Evolutionary conservation across 2,329 filamentous ascomycete genomes (phyloP).

Genomic region (Epichloe uncinata): DNA sequence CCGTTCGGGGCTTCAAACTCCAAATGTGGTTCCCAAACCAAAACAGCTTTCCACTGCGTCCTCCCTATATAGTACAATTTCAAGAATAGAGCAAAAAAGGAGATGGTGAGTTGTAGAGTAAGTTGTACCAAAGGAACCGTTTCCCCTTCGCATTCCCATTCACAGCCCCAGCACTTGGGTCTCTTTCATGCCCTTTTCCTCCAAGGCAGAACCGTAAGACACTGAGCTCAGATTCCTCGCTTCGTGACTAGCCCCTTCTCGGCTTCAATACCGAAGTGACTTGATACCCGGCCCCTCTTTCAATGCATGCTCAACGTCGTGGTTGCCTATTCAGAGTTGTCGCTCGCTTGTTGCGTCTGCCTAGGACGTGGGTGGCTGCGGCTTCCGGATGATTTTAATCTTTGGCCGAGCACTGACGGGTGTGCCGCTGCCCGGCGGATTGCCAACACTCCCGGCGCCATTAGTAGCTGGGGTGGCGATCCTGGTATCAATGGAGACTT

Average conservation of each 20-base stretch:
- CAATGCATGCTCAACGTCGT: too few species aligned
- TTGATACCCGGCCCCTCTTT: too few species aligned
- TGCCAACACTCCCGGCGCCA: slow-evolving; percentile 14
- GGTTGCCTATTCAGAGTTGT: neutral
- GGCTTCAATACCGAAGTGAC: too few species aligned
- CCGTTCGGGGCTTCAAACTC: neutral
- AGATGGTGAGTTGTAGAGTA: too few species aligned
- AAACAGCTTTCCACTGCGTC: neutral
- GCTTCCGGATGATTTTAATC: slow-evolving; percentile 26
- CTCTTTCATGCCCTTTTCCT: too few species aligned
- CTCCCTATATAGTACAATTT: neutral
- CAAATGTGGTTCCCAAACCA: neutral
- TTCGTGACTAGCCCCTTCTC: too few species aligned
- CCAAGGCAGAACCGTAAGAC: too few species aligned
- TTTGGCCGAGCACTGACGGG: slow-evolving; percentile 18
- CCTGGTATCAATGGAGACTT: slow-evolving; percentile 13
- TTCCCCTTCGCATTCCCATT: neutral
- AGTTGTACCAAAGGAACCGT: too few species aligned
- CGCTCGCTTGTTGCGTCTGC: neutral
- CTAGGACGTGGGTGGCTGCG: slow-evolving; percentile 14
- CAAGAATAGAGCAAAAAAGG: too few species aligned
- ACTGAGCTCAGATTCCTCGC: too few species aligned
- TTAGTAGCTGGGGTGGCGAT: slow-evolving; percentile 10
- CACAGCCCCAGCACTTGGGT: neutral
- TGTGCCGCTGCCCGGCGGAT: slow-evolving; percentile 11